Evolutionary conservation across 2,329 filamentous ascomycete species (phyloP).

Genomic region (Zelopaecilomyces penicillatus): DNA sequence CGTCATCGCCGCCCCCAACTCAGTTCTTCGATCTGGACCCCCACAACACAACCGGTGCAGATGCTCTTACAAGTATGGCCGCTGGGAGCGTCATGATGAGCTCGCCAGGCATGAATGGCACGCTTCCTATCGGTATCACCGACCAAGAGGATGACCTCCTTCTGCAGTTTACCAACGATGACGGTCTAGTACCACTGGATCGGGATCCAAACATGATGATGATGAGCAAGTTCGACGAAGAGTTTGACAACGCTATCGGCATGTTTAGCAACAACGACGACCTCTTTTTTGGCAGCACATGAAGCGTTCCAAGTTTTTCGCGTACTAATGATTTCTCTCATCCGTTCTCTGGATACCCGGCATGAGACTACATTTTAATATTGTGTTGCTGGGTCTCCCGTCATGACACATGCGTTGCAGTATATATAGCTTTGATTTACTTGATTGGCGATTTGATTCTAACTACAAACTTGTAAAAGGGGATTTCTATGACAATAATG

Average conservation of each 20-base stretch:
- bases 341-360: background rate
- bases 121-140: slow-evolving; percentile 25
- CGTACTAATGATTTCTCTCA: background rate
- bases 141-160: slow-evolving; percentile 38
- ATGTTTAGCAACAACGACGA: slow-evolving; percentile 46
- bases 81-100: slow-evolving; percentile 23
- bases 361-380: slow-evolving; percentile 6
- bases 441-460: too few species aligned
- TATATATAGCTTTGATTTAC: too few species aligned
- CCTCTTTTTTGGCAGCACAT: slow-evolving; percentile 40
- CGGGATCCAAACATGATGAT: slow-evolving; percentile 40
- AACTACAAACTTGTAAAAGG: too few species aligned
- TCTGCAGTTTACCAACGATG: slow-evolving; percentile 33
- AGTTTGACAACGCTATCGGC: slow-evolving; percentile 38
- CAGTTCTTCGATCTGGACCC: slow-evolving; percentile 41
- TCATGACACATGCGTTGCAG: slow-evolving; percentile 1
- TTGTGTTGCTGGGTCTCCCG: slow-evolving; percentile 2
- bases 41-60: slow-evolving; percentile 22
- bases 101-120: slow-evolving; percentile 25
- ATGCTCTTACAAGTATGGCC: slow-evolving; percentile 23
- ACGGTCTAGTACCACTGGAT: slow-evolving; percentile 34
- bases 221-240: slow-evolving; percentile 47
- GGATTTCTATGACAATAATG: too few species aligned
- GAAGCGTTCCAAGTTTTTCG: background rate
- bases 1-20: slow-evolving; percentile 46